Evolutionary conservation across 1,284 basidiomycete species (phyloP).

Genomic region (Leccinum pachyderme): DNA sequence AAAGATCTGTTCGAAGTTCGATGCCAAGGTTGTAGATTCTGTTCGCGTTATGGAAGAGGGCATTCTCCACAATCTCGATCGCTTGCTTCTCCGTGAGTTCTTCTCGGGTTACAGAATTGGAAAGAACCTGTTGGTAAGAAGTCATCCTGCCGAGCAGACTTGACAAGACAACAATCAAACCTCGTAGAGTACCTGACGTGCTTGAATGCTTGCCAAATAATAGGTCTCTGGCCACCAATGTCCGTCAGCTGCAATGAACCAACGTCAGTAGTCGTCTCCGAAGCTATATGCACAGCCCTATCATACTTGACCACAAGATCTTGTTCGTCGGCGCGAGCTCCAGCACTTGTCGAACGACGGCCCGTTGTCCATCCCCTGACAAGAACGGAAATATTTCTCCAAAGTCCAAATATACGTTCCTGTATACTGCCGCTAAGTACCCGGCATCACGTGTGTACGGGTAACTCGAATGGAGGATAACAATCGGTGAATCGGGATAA

Average conservation of each 20-base stretch:
- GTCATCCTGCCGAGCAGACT: neutral
- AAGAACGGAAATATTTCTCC: slow-evolving; percentile 75
- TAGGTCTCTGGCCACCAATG: slow-evolving; percentile 78
- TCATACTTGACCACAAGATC: slow-evolving; percentile 73
- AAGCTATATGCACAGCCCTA: slow-evolving; percentile 4
- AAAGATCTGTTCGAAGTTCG: slow-evolving; percentile 22
- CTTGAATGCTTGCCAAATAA: slow-evolving; percentile 64
- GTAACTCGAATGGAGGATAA: slow-evolving; percentile 72
- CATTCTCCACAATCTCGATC: slow-evolving; percentile 25
- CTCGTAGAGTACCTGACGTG: slow-evolving; percentile 57
- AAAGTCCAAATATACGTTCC: slow-evolving; percentile 75
- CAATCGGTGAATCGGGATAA: slow-evolving; percentile 55
- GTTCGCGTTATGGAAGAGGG: slow-evolving; percentile 34
- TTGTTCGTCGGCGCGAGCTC: slow-evolving; percentile 74
- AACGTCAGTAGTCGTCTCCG: slow-evolving; percentile 4
- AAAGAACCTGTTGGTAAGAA: slow-evolving; percentile 21
- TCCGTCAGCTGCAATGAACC: slow-evolving; percentile 54
- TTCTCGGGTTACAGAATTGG: slow-evolving; percentile 18
- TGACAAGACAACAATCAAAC: slow-evolving; percentile 33
- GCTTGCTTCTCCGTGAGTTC: slow-evolving; percentile 30
- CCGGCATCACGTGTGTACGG: slow-evolving; percentile 74
- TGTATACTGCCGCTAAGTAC: slow-evolving; percentile 66
- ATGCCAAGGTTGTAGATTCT: slow-evolving; percentile 27
- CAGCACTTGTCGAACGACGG: slow-evolving; percentile 57
- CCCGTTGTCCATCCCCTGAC: slow-evolving; percentile 59